Percentiles rank a stretch among this genome's conserved stretches.
phyloP scores from a whole-genome alignment of 768 basidiomycete genomes.

The Termitomyces eurrhizus region DNA sequence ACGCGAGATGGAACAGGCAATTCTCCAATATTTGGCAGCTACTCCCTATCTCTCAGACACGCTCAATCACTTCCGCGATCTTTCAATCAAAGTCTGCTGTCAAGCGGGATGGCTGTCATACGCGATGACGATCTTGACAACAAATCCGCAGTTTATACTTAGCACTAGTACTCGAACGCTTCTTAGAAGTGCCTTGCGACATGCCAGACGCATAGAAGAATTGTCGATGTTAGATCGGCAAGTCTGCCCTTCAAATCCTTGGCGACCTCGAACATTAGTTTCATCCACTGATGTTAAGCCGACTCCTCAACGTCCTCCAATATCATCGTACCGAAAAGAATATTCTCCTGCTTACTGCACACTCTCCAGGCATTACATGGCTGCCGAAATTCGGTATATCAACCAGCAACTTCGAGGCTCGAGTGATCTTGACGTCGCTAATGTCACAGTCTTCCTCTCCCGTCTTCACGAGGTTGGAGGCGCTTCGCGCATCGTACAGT shows the following conservation, averaged over 20 bases:
- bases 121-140: conserved; percentile 7
- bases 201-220: neutral
- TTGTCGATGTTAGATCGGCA: conserved; percentile 3
- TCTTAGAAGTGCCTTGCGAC: conserved; percentile 5
- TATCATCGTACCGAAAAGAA: neutral
- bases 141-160: conserved; percentile 8
- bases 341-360: too few relatives aligned
- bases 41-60: neutral
- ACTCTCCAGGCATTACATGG: conserved; percentile 5
- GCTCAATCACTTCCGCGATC: conserved; percentile 5
- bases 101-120: conserved; percentile 16
- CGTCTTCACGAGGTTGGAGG: conserved; percentile 6
- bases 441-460: conserved; percentile 6
- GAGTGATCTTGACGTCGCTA: neutral
- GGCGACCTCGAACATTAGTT: neutral
- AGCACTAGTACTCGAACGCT: conserved; percentile 4
- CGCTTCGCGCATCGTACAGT: neutral
- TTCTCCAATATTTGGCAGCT: conserved; percentile 1
- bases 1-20: conserved; percentile 10
- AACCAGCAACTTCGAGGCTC: conserved; percentile 1
- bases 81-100: conserved; percentile 14
- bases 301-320: neutral
- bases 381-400: conserved; percentile 6
- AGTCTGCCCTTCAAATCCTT: neutral
- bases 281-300: neutral